phyloP scores from a whole-genome alignment of 257 asterid genomes.

The Leonotis leonurus region DNA sequence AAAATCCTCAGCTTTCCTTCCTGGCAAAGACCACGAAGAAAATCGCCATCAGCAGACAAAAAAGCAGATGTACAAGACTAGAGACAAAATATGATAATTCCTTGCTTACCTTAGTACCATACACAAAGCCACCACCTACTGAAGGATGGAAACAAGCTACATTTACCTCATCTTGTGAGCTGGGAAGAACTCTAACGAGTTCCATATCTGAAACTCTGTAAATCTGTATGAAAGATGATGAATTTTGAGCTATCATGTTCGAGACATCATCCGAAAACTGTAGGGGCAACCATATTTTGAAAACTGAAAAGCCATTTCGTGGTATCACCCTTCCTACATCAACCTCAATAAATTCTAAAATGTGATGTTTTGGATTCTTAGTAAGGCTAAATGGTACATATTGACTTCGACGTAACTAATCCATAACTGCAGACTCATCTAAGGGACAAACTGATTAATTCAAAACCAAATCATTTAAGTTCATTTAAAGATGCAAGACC shows the following conservation, averaged over 20 bases:
- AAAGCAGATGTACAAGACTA: background rate
- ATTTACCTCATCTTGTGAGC: constrained; percentile 97
- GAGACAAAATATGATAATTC: background rate
- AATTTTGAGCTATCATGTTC: background rate
- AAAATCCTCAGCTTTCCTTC: constrained; percentile 97
- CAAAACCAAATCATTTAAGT: background rate
- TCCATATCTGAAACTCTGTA: constrained; percentile 94
- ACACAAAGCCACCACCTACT: constrained; percentile 93
- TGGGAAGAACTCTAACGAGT: constrained; percentile 91
- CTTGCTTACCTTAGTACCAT: constrained; percentile 83
- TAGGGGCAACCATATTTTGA: background rate
- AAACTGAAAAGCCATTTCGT: no score
- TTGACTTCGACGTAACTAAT: background rate
- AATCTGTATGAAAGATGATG: constrained; percentile 39
- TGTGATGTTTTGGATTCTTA: background rate
- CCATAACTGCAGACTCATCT: background rate
- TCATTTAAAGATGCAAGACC: background rate
- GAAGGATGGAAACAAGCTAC: constrained; percentile 97
- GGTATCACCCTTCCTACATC: background rate
- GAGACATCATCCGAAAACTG: background rate
- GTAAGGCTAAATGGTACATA: background rate
- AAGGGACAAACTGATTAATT: background rate
- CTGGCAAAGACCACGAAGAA: constrained; percentile 32
- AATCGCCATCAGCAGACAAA: background rate
- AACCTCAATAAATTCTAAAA: constrained; percentile 4